Evolutionary conservation across 2,329 filamentous ascomycete genomes (phyloP).

Genomic region (Ceratocystis alfenasii): DNA sequence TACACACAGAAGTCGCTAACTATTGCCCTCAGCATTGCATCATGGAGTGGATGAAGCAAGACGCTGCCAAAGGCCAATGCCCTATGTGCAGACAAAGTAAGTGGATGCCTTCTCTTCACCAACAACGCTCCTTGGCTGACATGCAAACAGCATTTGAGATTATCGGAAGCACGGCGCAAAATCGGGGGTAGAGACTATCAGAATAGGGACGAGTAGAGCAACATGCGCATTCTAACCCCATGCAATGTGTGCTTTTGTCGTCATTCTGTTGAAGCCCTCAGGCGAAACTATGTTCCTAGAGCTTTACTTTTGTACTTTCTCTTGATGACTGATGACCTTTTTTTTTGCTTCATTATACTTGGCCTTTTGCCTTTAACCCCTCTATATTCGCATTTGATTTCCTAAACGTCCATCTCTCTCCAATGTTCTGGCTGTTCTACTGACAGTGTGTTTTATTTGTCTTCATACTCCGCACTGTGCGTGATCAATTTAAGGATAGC

Average conservation of each 20-base stretch:
- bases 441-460: background rate
- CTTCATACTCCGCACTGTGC: conserved; percentile 7
- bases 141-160: conserved; percentile 16
- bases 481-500: conserved; percentile 15
- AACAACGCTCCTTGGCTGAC: background rate
- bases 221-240: too few relatives aligned
- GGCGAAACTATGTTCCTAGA: background rate
- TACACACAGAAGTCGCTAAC: conserved; percentile 23
- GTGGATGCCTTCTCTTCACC: conserved; percentile 24
- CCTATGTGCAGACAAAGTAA: conserved; percentile 95
- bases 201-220: background rate
- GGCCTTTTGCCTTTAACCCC: background rate
- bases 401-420: background rate
- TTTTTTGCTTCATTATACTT: background rate
- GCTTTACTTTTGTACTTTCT: background rate
- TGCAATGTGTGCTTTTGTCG: too few relatives aligned
- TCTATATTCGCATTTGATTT: background rate
- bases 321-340: conserved; percentile 5
- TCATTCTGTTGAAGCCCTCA: too few relatives aligned
- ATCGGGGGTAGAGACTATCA: background rate
- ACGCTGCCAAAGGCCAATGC: conserved; percentile 83
- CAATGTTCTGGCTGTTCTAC: background rate
- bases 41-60: conserved; percentile 88
- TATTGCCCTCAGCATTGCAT: conserved; percentile 65
- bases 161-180: background rate